Conservation (phyloP, 164 flowering plant genomes). For the Tetrastigma voinierianum region DNA sequence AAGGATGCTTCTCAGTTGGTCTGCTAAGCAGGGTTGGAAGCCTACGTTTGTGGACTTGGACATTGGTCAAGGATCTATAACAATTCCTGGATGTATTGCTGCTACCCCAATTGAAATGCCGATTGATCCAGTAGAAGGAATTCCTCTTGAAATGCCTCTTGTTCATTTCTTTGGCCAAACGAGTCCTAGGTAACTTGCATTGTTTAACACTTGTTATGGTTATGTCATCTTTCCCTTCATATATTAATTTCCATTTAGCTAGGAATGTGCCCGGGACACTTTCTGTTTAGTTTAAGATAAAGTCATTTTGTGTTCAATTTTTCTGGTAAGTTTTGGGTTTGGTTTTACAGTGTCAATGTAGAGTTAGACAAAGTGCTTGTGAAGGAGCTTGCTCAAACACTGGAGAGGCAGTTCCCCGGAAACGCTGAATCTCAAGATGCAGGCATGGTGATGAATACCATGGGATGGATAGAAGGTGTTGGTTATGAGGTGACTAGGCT, state of each 20-base stretch:
- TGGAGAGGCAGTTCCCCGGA: slow-evolving; percentile 81
- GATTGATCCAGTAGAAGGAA: slow-evolving; percentile 95
- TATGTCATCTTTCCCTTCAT: too few species aligned
- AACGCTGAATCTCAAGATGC: slow-evolving; percentile 88
- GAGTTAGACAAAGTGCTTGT: slow-evolving; percentile 82
- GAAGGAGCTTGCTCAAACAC: slow-evolving; percentile 77
- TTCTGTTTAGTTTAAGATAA: neutral
- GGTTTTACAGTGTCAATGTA: slow-evolving; percentile 61
- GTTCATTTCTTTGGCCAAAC: slow-evolving; percentile 87
- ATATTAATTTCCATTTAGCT: too few species aligned
- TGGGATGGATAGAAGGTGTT: slow-evolving; percentile 97
- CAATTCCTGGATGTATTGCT: slow-evolving; percentile 82
- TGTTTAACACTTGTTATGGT: too few species aligned
- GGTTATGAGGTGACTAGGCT: slow-evolving; percentile 78
- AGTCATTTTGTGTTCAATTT: neutral
- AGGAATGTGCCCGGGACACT: neutral
- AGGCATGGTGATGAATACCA: slow-evolving; percentile 97
- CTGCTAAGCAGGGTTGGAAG: slow-evolving; percentile 96
- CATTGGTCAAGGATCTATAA: slow-evolving; percentile 87
- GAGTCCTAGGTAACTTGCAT: slow-evolving; percentile 64
- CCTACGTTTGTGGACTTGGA: slow-evolving; percentile 94
- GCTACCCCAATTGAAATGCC: slow-evolving; percentile 96
- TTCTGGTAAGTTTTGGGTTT: neutral
- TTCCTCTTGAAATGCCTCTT: slow-evolving; percentile 95
- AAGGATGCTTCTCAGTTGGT: slow-evolving; percentile 93